A percentile compares a stretch with the other conserved stretches of the same genome.
phyloP scores from a whole-genome alignment of 2,329 filamentous ascomycete species.

The Pseudopyricularia javanii region DNA sequence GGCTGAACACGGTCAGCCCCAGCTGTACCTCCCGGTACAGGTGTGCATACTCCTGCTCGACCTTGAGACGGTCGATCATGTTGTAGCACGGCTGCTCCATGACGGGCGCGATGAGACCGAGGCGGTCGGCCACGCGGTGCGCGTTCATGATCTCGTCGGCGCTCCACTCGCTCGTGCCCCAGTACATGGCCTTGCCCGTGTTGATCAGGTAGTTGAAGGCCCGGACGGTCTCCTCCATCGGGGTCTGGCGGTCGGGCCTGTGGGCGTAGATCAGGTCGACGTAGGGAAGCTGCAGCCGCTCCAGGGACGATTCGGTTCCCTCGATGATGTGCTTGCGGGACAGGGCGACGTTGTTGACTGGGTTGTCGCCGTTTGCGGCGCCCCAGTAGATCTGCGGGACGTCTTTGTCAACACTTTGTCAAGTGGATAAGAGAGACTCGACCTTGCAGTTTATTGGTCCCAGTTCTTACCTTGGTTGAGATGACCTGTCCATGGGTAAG shows the following conservation, averaged over 20 bases:
- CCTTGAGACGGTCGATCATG: slow-evolving; percentile 43
- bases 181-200: slow-evolving; percentile 57
- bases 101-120: slow-evolving; percentile 48
- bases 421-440: background rate
- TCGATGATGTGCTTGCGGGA: slow-evolving; percentile 51
- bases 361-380: slow-evolving; percentile 43
- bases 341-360: slow-evolving; percentile 47
- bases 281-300: slow-evolving; percentile 43
- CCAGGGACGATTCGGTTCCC: slow-evolving; percentile 42
- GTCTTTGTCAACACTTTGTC: background rate
- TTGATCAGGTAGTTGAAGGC: slow-evolving; percentile 61
- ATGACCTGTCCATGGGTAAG: slow-evolving; percentile 25
- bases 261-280: slow-evolving; percentile 62
- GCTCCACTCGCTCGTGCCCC: slow-evolving; percentile 60
- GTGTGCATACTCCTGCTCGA: slow-evolving; percentile 39
- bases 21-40: slow-evolving; percentile 44
- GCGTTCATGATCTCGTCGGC: slow-evolving; percentile 57
- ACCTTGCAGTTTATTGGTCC: background rate
- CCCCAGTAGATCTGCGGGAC: slow-evolving; percentile 50
- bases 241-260: slow-evolving; percentile 53
- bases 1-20: slow-evolving; percentile 39
- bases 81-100: slow-evolving; percentile 61
- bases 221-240: slow-evolving; percentile 59
- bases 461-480: slow-evolving; percentile 35
- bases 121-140: slow-evolving; percentile 43